Percentiles rank a stretch among this genome's conserved stretches.
Conservation (phyloP, 2,329 filamentous ascomycete species). For the Ramichloridium luteum region DNA sequence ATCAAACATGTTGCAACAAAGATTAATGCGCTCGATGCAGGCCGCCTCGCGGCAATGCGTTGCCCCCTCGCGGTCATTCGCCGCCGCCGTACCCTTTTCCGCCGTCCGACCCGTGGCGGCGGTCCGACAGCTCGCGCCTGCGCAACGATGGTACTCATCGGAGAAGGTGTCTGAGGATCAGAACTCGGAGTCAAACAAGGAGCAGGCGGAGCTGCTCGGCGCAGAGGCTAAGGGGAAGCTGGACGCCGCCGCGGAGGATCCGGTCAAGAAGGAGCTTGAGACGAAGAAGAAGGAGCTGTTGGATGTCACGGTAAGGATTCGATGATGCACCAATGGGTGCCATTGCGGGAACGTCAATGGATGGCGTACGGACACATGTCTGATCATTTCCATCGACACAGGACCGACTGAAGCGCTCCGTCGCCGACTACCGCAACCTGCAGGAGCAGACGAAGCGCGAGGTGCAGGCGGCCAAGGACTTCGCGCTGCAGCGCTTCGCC, state of each 20-base stretch:
- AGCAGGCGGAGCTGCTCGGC: constrained; percentile 19
- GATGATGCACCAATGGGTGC: constrained; percentile 1
- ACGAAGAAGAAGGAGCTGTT: constrained; percentile 58
- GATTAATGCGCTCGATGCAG: constrained; percentile 37
- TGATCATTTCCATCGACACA: too few relatives aligned
- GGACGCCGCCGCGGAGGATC: constrained; percentile 35
- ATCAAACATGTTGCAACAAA: constrained; percentile 38
- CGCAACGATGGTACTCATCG: constrained; percentile 33
- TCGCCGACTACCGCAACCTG: constrained; percentile 96
- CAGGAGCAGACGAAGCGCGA: constrained; percentile 90
- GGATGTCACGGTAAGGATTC: constrained; percentile 65
- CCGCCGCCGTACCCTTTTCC: constrained; percentile 20
- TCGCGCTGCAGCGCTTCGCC: constrained; percentile 88
- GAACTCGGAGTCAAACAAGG: constrained; percentile 27
- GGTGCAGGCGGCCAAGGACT: constrained; percentile 74
- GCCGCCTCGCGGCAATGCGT: constrained; percentile 20
- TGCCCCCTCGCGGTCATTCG: constrained; percentile 16
- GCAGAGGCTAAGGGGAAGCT: constrained; percentile 24
- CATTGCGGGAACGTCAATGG: too few relatives aligned
- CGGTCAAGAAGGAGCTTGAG: constrained; percentile 54
- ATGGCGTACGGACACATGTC: too few relatives aligned
- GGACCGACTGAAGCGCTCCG: constrained; percentile 89
- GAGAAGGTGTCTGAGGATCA: constrained; percentile 31
- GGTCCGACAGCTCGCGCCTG: constrained; percentile 20
- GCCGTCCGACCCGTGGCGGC: constrained; percentile 21